Evolutionary conservation across 495 filamentous ascomycete genomes (phyloP).

Genomic region (Aspergillus asperescens): DNA sequence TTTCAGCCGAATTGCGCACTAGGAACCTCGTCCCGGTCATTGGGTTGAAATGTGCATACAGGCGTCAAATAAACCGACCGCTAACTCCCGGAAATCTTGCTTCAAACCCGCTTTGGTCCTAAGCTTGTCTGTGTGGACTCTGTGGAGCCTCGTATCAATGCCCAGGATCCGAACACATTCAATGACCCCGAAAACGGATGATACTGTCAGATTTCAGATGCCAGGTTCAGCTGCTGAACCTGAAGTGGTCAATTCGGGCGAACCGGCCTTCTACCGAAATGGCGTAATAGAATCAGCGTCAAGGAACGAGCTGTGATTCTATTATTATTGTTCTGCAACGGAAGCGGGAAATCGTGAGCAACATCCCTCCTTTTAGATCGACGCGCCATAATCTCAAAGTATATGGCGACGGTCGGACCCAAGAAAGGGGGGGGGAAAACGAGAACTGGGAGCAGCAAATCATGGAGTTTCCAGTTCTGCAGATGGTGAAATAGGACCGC

Average conservation of each 20-base stretch:
- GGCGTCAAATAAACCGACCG: neutral
- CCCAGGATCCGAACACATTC: neutral
- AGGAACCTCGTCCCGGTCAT: neutral
- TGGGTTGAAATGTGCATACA: neutral
- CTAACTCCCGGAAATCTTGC: constrained; percentile 1
- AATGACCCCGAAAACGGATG: neutral
- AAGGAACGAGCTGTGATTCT: neutral
- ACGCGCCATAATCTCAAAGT: too few species aligned
- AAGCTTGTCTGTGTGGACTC: constrained; percentile 13
- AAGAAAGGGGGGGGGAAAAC: too few species aligned
- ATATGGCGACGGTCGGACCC: too few species aligned
- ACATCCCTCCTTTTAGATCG: too few species aligned
- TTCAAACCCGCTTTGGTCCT: neutral
- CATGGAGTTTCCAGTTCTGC: too few species aligned
- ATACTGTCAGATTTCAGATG: neutral
- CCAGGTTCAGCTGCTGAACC: neutral
- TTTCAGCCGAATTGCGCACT: neutral
- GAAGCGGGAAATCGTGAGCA: too few species aligned
- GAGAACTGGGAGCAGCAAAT: too few species aligned
- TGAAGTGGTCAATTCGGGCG: too few species aligned
- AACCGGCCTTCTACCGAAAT: too few species aligned
- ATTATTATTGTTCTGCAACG: neutral
- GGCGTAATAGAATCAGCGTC: too few species aligned
- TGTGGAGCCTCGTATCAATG: constrained; percentile 4
- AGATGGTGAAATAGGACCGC: too few species aligned